phyloP scores from a whole-genome alignment of 1,139 yeast genomes.

The Komagataea norvegica region DNA sequence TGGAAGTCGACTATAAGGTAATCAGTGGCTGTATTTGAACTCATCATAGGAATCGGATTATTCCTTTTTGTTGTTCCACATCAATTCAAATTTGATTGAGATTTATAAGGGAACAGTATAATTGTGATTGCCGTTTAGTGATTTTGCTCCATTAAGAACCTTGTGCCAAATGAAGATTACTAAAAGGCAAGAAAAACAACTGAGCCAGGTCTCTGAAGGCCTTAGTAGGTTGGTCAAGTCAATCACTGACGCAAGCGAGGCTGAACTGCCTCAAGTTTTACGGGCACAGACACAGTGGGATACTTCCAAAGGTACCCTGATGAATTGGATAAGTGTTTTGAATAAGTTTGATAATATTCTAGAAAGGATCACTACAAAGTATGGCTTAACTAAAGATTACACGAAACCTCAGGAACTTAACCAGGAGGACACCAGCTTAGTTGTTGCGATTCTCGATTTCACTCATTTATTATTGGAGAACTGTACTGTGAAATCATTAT shows the following conservation, averaged over 20 bases:
- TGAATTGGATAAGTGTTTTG: conserved; percentile 72
- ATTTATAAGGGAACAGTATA: background rate
- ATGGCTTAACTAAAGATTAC: conserved; percentile 46
- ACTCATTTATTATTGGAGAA: conserved; percentile 62
- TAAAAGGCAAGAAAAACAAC: conserved; percentile 23
- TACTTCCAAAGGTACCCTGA: conserved; percentile 66
- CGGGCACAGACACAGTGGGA: conserved; percentile 43
- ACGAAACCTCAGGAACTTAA: conserved; percentile 44
- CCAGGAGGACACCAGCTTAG: conserved; percentile 40
- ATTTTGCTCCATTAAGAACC: no score
- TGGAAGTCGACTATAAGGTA: no score
- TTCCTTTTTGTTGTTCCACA: no score
- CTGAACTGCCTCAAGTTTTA: conserved; percentile 20
- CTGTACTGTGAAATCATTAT: conserved; percentile 64
- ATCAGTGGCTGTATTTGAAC: no score
- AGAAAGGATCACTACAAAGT: conserved; percentile 48
- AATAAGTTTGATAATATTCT: conserved; percentile 70
- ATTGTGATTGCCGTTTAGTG: background rate
- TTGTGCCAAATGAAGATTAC: conserved; percentile 21
- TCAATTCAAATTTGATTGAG: no score
- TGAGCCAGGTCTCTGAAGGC: conserved; percentile 19
- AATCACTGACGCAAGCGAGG: conserved; percentile 34
- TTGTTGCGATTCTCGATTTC: conserved; percentile 55
- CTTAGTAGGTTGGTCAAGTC: conserved; percentile 26
- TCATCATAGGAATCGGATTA: no score